phyloP scores from a whole-genome alignment of 345 rosid genomes.

The Turnera subulata region DNA sequence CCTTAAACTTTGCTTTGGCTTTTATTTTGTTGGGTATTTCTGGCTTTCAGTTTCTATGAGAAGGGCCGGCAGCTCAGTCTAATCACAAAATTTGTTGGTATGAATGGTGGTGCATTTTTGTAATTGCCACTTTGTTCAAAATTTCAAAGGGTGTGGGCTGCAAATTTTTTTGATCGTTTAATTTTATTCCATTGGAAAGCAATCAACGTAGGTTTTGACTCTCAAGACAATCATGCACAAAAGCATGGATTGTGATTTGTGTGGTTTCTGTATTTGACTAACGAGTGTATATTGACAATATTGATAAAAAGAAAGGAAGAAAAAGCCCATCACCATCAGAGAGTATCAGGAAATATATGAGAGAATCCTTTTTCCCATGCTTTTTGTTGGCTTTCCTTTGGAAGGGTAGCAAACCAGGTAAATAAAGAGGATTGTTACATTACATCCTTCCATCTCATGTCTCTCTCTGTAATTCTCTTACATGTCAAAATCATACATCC shows the following conservation, averaged over 20 bases:
- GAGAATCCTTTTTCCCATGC: constrained; percentile 24
- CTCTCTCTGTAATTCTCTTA: constrained; percentile 19
- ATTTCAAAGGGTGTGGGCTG: constrained; percentile 24
- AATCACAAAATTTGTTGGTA: constrained; percentile 5
- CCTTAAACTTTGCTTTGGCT: neutral
- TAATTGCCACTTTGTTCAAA: neutral
- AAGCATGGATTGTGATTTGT: neutral
- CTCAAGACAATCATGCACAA: constrained; percentile 2
- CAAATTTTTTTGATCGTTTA: neutral
- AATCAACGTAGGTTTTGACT: constrained; percentile 22
- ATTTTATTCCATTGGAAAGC: constrained; percentile 15
- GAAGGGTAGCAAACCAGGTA: constrained; percentile 25
- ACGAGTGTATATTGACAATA: neutral
- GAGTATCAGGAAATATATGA: constrained; percentile 7
- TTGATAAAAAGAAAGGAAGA: neutral
- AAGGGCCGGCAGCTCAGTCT: neutral
- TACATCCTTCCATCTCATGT: constrained; percentile 2
- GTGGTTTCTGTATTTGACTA: neutral
- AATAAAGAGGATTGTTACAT: constrained; percentile 15
- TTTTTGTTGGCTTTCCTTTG: constrained; percentile 37
- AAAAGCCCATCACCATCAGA: constrained; percentile 4
- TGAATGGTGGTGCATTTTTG: constrained; percentile 10
- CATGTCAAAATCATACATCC: constrained; percentile 6
- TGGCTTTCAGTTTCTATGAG: neutral
- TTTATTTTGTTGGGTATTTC: neutral